Percentiles rank a stretch among this genome's conserved stretches.
These are phyloP conservation scores for Blastocystis sp. DNA, from an alignment of 352 stramenopile species.

Conservation along the genomic window DNA sequence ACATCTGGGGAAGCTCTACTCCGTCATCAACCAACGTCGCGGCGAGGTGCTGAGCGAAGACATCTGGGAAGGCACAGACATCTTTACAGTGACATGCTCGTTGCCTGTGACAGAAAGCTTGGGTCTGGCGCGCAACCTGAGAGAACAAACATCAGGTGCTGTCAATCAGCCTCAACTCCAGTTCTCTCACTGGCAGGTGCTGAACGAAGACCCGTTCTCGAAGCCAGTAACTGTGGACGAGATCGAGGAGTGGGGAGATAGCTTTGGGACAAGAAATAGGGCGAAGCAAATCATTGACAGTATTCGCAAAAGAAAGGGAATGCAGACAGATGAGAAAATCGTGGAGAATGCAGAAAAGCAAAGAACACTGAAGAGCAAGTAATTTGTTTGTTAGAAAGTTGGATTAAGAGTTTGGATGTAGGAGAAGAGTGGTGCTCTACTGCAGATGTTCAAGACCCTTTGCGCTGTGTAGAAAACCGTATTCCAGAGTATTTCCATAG, in stretches of 20 bases:
- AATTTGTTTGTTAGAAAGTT: slow-evolving; percentile 65
- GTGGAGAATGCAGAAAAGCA: slow-evolving; percentile 91
- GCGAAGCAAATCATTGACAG: slow-evolving; percentile 85
- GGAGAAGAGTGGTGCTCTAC: no score
- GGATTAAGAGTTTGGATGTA: background rate
- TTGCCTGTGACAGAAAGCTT: slow-evolving; percentile 86
- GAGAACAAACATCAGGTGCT: slow-evolving; percentile 85
- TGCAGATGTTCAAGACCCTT: no score
- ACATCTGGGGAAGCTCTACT: slow-evolving; percentile 86
- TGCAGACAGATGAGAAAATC: slow-evolving; percentile 86
- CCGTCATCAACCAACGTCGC: slow-evolving; percentile 81
- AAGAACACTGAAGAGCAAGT: slow-evolving; percentile 80
- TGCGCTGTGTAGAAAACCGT: no score
- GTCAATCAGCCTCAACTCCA: slow-evolving; percentile 87
- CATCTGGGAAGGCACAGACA: slow-evolving; percentile 80
- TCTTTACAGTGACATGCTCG: slow-evolving; percentile 84
- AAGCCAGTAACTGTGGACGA: slow-evolving; percentile 87
- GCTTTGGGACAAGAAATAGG: slow-evolving; percentile 76
- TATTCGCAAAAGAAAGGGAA: slow-evolving; percentile 83
- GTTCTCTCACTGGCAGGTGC: slow-evolving; percentile 85
- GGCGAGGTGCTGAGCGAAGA: slow-evolving; percentile 80
- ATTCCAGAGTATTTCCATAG: no score
- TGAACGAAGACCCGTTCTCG: slow-evolving; percentile 90
- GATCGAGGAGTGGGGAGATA: slow-evolving; percentile 86
- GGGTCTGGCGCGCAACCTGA: slow-evolving; percentile 82